Evolutionary conservation across 495 filamentous ascomycete genomes (phyloP), one percentile per base, ranked within the genome.

Genomic region (Penicillium nucicola): DNA sequence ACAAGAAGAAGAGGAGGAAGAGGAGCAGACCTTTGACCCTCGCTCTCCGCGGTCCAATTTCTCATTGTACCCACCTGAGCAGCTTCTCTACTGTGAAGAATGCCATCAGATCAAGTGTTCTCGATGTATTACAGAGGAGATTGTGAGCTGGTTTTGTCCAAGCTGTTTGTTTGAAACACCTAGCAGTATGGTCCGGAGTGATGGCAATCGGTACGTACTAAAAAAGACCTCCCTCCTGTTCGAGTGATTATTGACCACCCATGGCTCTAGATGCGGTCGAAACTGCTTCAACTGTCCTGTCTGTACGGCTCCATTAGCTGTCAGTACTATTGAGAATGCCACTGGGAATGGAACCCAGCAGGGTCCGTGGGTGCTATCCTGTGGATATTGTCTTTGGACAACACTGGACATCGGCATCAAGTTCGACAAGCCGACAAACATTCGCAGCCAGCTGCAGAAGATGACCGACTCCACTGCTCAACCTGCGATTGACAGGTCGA

Each of bases 81-180:
- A 93, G 60, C 82, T 98, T 7, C 78, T 96, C 10, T 97, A 91
- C 69, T 98, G 93, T 70, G 90, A 95, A 61, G 95, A 97, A 65
- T 98, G 93, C 65, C 89, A 93, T 55, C 85, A 95, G 70, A 92
- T 98, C 46, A 86, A 92, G 54, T 98, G 93, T 61, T 89, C 90
- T 6, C 79, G 90, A 65, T 98, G 93, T 62, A 89, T 90, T 15
- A 77, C 85, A 18, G 93, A 98, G 61, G 93, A 98, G 69, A 88
- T 96, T 35, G 84, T 95, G 41, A 90, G 86, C 51, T 96, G 87
- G 78, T 98, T 87, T 61, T 98, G 93, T 64, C 93, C 93, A n/a
- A 91, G 79, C 65, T 98, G 93, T 68, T 68, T 97, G 48, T 97
- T 97, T 59, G 93, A 98, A 70, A 90, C 93, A 30, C 89, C 92